Conservation (phyloP, 2,329 filamentous ascomycete genomes). For the Diaporthe helianthi region DNA sequence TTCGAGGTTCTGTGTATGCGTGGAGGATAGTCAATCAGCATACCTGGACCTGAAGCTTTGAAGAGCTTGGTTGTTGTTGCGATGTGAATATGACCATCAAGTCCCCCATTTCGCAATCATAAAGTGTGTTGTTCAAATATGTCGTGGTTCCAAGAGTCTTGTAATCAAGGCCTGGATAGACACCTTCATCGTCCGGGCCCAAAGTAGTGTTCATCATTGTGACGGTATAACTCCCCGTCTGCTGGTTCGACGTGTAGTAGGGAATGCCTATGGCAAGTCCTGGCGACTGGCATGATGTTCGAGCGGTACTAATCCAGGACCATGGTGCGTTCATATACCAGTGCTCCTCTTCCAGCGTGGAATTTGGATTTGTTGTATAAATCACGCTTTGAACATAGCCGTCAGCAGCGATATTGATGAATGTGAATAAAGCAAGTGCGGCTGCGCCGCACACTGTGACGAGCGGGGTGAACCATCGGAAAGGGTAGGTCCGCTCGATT, state of each 20-base stretch:
- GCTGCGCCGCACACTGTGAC: background rate
- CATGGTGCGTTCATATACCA: constrained; percentile 32
- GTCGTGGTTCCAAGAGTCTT: constrained; percentile 27
- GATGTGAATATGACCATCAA: constrained; percentile 29
- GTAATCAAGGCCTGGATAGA: constrained; percentile 7
- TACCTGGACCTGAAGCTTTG: constrained; percentile 25
- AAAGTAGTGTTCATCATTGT: constrained; percentile 28
- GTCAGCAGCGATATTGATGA: constrained; percentile 29
- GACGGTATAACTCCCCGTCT: constrained; percentile 27
- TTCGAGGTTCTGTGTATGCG: fast-evolving
- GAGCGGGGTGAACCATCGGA: constrained; percentile 32
- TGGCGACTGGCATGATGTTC: constrained; percentile 28
- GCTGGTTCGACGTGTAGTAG: constrained; percentile 31
- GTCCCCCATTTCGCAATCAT: constrained; percentile 15
- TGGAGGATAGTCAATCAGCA: background rate
- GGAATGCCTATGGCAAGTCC: constrained; percentile 27
- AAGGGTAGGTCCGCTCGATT: constrained; percentile 31
- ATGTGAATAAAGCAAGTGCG: constrained; percentile 19
- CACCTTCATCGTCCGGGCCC: background rate
- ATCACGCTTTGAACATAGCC: constrained; percentile 25
- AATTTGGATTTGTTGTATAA: constrained; percentile 28
- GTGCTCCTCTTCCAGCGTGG: constrained; percentile 23
- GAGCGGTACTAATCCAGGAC: constrained; percentile 33
- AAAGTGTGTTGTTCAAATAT: constrained; percentile 31
- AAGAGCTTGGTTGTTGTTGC: constrained; percentile 18